A percentile compares a stretch with the other conserved stretches of the same genome.
phyloP scores from a whole-genome alignment of 495 filamentous ascomycete genomes.

The Cercophora sp. region DNA sequence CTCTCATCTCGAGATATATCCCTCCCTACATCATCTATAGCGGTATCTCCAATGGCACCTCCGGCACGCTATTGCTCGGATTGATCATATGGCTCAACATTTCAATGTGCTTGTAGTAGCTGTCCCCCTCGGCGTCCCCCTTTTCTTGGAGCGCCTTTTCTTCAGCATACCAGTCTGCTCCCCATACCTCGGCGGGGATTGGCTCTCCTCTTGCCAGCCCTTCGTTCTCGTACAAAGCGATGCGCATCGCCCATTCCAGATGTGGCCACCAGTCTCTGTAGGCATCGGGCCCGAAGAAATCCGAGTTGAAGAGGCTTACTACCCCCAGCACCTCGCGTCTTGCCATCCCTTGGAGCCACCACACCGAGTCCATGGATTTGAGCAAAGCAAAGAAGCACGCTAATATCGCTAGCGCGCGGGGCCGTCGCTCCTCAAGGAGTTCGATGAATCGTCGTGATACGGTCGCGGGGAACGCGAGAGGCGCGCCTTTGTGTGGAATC shows the following conservation, averaged over 20 bases:
- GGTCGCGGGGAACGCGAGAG: slow-evolving; percentile 54
- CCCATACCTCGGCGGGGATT: slow-evolving; percentile 51
- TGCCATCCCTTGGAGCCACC: slow-evolving; percentile 57
- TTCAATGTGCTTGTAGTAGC: slow-evolving; percentile 44
- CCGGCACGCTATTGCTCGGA: slow-evolving; percentile 32
- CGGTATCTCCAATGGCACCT: slow-evolving; percentile 19
- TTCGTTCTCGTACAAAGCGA: slow-evolving; percentile 43
- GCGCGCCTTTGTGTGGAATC: slow-evolving; percentile 48
- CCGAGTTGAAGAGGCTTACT: slow-evolving; percentile 44
- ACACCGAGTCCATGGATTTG: slow-evolving; percentile 48
- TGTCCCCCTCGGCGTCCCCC: slow-evolving; percentile 25
- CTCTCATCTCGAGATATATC: too few species aligned
- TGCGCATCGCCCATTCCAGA: slow-evolving; percentile 52
- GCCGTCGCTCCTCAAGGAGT: slow-evolving; percentile 45
- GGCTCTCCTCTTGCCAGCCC: slow-evolving; percentile 23
- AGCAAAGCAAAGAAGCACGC: slow-evolving; percentile 56
- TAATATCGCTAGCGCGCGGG: slow-evolving; percentile 51
- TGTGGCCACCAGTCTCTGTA: slow-evolving; percentile 50
- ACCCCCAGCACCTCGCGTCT: slow-evolving; percentile 54
- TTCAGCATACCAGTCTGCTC: slow-evolving; percentile 43
- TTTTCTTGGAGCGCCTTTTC: slow-evolving; percentile 28
- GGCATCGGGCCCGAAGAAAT: slow-evolving; percentile 36
- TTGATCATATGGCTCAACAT: slow-evolving; percentile 44
- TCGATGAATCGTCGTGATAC: slow-evolving; percentile 56
- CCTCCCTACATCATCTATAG: background rate